A percentile compares a stretch with the other conserved stretches of the same genome.
Evolutionary conservation across 176 grass and related monocot species (phyloP).

Genomic region (Phyllostachys edulis): DNA sequence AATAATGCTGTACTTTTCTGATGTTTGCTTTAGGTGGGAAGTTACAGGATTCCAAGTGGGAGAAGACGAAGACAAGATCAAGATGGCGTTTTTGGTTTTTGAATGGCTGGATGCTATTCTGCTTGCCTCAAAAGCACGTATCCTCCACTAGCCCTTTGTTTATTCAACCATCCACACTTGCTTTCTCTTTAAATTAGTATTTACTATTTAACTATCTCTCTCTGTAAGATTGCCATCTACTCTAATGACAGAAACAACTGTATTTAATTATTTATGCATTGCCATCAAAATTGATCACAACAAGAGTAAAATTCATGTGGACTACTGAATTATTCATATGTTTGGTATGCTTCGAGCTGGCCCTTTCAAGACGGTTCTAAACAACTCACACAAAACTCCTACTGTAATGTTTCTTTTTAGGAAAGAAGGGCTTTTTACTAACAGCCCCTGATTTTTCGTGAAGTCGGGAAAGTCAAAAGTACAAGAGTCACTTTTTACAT

Average conservation of each 20-base stretch:
- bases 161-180: conserved; percentile 14
- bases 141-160: conserved; percentile 34
- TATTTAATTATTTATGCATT: neutral
- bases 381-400: neutral
- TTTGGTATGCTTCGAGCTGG: conserved; percentile 2
- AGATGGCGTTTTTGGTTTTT: conserved; percentile 40
- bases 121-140: conserved; percentile 60
- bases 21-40: conserved; percentile 41
- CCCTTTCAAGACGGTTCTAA: neutral
- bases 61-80: conserved; percentile 55
- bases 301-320: conserved; percentile 12
- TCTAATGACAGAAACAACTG: neutral
- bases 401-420: neutral
- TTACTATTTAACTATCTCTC: neutral
- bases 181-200: conserved; percentile 42
- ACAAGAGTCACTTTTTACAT: neutral
- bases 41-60: conserved; percentile 46
- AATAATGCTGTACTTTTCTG: conserved; percentile 42
- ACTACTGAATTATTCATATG: neutral
- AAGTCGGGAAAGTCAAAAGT: neutral
- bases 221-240: conserved; percentile 23
- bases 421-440: neutral
- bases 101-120: neutral
- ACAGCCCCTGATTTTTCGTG: neutral
- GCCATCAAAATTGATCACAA: neutral